Evolutionary conservation across 2,329 filamentous ascomycete genomes (phyloP), one percentile per base, ranked within the genome.

Genomic region (Calycina herbarum): DNA sequence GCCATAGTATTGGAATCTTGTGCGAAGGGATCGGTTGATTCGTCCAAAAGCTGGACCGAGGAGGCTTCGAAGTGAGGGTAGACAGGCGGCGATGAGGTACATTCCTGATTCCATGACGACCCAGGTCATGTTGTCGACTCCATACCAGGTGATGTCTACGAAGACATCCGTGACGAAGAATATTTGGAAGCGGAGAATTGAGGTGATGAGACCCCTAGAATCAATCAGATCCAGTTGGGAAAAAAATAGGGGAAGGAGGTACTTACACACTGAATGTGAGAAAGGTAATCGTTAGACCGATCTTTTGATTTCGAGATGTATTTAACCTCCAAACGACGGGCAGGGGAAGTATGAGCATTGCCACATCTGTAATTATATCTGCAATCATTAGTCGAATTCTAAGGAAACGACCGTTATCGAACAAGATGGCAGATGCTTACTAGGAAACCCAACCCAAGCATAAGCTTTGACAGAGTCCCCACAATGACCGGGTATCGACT

Each of bases 291-390:
- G 77, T 79, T 10, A 83, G 67, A 51, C 77, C 80, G 10, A 80
- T 70, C 70, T 82, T 82, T 35, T 82, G 79, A 0, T 72, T 65
- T 54, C 64, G 77, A 10, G 76, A 74, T 11, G 82, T 70, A 51
- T 81, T 77, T 17, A 83, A 71, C 59, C 77, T 77, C 81, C 81
- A 82, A 2, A 83, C 77, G 59, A 79, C 77, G 0, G 78, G 77
- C 0, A 82, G 69, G 0, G 82, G 82, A 38, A 84, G 70, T 3
- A 78, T 63, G 33, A 83, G 68, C 57, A 83, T 82, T 54, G 77
- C 73, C 8, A 83, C 67, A 64, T 83, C 81, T n/a, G 79, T 82
- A 6, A 82, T 67, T 38, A 83, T 79, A 3, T 79, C 82, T 10
- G 80, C 79, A 0, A 54, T 24, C 7, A 15, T 59, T 17, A 57